These are phyloP conservation scores for Leccinum subspadiceum DNA, from an alignment of 1,284 basidiomycete genomes.

Conservation along the genomic window DNA sequence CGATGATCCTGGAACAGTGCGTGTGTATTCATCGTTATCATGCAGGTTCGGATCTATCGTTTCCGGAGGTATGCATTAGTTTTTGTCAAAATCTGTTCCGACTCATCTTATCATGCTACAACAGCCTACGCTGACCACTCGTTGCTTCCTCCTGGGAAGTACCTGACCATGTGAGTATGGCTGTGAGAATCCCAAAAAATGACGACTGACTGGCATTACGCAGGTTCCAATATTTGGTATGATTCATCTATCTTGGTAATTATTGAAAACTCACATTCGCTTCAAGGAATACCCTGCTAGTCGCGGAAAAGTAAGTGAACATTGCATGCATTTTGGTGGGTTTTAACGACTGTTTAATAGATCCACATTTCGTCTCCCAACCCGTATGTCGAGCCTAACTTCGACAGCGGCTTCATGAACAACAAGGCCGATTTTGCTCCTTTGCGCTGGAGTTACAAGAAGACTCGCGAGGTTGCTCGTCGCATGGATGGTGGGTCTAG, in stretches of 20 bases:
- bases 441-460: conserved; percentile 74
- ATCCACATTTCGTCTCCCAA: conserved; percentile 62
- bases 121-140: conserved; percentile 67
- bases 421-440: conserved; percentile 75
- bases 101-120: neutral
- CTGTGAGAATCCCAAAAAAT: neutral
- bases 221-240: conserved; percentile 59
- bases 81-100: neutral
- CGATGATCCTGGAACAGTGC: neutral
- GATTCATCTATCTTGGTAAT: neutral
- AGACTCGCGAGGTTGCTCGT: conserved; percentile 68
- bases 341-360: conserved; percentile 30
- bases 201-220: conserved; percentile 1
- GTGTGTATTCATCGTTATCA: neutral
- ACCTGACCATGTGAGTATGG: conserved; percentile 53
- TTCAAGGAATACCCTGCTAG: conserved; percentile 58
- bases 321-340: conserved; percentile 8
- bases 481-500: conserved; percentile 58
- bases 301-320: conserved; percentile 51
- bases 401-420: conserved; percentile 76
- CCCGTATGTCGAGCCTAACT: conserved; percentile 63
- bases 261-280: neutral
- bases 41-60: conserved; percentile 64
- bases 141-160: conserved; percentile 67
- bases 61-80: conserved; percentile 42